Conservation (phyloP, 257 asterid species). For the Solanum raphanifolium region DNA sequence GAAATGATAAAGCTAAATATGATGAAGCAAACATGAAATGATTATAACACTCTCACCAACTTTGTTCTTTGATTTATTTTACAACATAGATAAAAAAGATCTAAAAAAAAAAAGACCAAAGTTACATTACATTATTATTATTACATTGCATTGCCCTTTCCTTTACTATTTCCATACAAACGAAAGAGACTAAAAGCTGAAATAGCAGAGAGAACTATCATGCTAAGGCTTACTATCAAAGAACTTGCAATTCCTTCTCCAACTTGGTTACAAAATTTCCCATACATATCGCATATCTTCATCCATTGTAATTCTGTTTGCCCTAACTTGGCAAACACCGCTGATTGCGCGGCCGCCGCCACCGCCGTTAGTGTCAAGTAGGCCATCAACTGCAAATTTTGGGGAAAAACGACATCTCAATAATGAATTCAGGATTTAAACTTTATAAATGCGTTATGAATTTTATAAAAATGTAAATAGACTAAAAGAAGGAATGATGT, state of each 20-base stretch:
- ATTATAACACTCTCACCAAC: neutral
- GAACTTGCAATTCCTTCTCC: constrained; percentile 89
- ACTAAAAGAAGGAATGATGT: neutral
- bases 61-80: neutral
- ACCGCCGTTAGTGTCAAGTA: constrained; percentile 67
- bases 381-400: constrained; percentile 47
- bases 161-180: constrained; percentile 58
- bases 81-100: neutral
- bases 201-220: constrained; percentile 55
- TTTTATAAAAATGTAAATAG: neutral
- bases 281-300: constrained; percentile 59
- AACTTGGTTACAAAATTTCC: constrained; percentile 66
- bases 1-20: neutral
- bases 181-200: constrained; percentile 89
- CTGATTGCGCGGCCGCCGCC: constrained; percentile 61
- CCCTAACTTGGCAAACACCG: constrained; percentile 58
- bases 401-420: rapidly evolving
- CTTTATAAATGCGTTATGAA: too few species aligned
- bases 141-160: constrained; percentile 32
- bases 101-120: neutral
- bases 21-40: neutral
- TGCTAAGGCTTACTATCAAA: constrained; percentile 40
- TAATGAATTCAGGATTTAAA: neutral
- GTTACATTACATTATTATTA: neutral
- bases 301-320: constrained; percentile 83